Evolutionary conservation across 352 stramenopile species (phyloP).

Genomic region (Globisporangium polare): DNA sequence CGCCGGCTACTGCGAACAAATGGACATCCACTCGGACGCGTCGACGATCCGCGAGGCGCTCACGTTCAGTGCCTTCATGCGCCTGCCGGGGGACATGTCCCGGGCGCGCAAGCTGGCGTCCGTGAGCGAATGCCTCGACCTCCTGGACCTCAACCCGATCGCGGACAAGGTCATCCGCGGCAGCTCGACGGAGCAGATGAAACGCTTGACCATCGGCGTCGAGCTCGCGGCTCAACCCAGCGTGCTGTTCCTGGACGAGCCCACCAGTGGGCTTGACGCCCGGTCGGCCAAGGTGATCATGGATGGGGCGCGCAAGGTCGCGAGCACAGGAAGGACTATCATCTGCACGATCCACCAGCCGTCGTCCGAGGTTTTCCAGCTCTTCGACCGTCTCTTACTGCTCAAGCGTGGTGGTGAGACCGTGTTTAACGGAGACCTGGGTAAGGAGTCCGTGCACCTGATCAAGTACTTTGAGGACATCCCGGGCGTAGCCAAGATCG

Average conservation of each 20-base stretch:
- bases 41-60: constrained; percentile 89
- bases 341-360: constrained; percentile 89
- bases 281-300: constrained; percentile 28
- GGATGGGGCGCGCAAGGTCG: constrained; percentile 34
- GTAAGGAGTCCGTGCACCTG: constrained; percentile 17
- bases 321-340: constrained; percentile 11
- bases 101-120: constrained; percentile 10
- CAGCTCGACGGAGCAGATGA: constrained; percentile 27
- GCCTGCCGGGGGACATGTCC: constrained; percentile 23
- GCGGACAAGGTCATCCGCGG: constrained; percentile 25
- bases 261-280: no score
- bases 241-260: constrained; percentile 32
- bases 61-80: constrained; percentile 84
- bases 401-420: constrained; percentile 37
- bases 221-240: constrained; percentile 74
- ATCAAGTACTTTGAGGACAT: constrained; percentile 31
- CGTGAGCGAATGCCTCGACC: constrained; percentile 20
- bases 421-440: constrained; percentile 34
- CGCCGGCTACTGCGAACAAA: constrained; percentile 67
- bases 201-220: constrained; percentile 61
- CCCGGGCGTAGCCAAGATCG: constrained; percentile 24
- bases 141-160: constrained; percentile 18
- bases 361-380: constrained; percentile 14
- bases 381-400: constrained; percentile 72
- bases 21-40: constrained; percentile 33